Evolutionary conservation across 2,329 filamentous ascomycete genomes (phyloP), one percentile per base, ranked within the genome.

Genomic region (Penicillium thymicola): DNA sequence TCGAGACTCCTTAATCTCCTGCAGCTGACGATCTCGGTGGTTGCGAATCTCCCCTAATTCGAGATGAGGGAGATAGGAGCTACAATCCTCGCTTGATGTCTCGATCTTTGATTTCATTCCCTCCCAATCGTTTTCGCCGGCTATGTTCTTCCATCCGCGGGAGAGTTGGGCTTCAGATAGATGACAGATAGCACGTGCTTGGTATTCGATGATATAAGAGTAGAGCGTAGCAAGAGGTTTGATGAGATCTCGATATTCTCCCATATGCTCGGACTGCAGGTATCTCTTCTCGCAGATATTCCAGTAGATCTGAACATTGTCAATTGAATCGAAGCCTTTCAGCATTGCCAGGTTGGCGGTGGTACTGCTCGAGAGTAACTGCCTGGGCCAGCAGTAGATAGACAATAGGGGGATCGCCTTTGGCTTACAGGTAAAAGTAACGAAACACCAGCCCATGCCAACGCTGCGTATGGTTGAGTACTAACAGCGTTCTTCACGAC

Each of bases 151-250:
- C 59, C 49, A 57, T 58, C 43, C 34, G n/a, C 58, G 51, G n/a
- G 59, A 47, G 14, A 34, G 9, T 38, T 57, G 47, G 21, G 10
- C 11, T n/a, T 44, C 44, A 13, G 59, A 44, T 4, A 52, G 25
- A 54, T 55, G 49, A 18, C 43, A 51, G 58, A 68, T 61, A 52
- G 42, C 32, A 7, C 42, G 51, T 13, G 51, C 51, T 21, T 53
- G 51, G 25, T 53, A 53, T 9, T 53, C 65, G 21, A 68, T 51
- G 18, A 67, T 59, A 21, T 59, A 45, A 7, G 61, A 64, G 49
- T 67, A 68, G 30, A 68, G 60, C n/a, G 58, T 48, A 6, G 51
- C 41, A 13, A 64, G 32, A 11, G 57, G 21, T 5, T 47, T 40
- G 3, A 44, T 48, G n/a, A 59, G 43, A 18, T 13, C 32, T 45